Base-by-base conservation (phyloP, 1,284 basidiomycete genomes). In the Tilletia horrida region DNA sequence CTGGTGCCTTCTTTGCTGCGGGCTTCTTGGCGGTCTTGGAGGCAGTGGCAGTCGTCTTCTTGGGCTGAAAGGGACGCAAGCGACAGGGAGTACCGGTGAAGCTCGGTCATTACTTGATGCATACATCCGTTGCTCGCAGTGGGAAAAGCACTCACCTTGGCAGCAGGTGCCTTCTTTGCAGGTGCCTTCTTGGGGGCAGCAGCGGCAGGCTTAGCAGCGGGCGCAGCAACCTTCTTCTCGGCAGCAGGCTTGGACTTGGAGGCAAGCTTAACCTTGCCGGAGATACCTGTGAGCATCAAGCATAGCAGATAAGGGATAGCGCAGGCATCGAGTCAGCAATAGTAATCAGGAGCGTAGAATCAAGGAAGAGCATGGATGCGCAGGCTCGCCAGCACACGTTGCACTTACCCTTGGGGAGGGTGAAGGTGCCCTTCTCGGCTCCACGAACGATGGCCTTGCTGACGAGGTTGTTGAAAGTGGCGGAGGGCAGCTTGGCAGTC, bases 381-480 rank as follows among this genome's bases (percentile, higher is more conserved):
- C 43, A 44, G 8, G 43, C n/a, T n/a, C n/a, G n/a, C n/a, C n/a
- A 23, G 18, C 18, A 48, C 21, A 16, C 7, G 16, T 35, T 25
- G 16, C 16, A 86, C 44, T 84, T 70, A 89, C 92, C 93, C 86
- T 94, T 95, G 80, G 93, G 93, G 62, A 94, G 86, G 64, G 87
- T 83, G 80, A 96, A 92, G 74, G 88, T 84, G 66, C 88, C 87
- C 82, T 90, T 92, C 82, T 91, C 89, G 62, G 87, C 87, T 72
- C 93, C 92, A 45, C 86, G 85, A 69, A 87, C 85, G 82, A 96
- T 90, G 68, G 93, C 92, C 80, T 87, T 89, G 78, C 87, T 87
- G 75, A 96, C 87, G 84, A 92, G 91, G 70, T 87, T 88, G 78
- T 85, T 87, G 84, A 93, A 91, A 52, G 90, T 87, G 69, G 88